Percentiles rank a stretch among this genome's conserved stretches.
Evolutionary conservation across 139 green algal genomes (phyloP).

Genomic region (Zygnema circumcarinatum): DNA sequence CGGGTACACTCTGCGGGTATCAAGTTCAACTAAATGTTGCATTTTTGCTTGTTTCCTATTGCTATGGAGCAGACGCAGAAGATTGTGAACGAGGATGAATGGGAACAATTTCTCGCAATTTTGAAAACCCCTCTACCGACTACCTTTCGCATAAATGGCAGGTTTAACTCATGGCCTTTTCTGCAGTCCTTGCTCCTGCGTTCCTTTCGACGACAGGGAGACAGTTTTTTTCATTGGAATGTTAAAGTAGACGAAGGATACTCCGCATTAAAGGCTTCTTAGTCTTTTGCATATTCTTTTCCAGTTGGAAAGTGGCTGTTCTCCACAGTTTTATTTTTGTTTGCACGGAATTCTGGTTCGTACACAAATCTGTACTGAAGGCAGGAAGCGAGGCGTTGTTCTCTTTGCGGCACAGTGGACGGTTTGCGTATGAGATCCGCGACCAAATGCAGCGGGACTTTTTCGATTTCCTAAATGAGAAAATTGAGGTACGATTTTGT

Average conservation of each 20-base stretch:
- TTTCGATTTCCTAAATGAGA: conserved; percentile 53
- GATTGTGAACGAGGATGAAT: conserved; percentile 83
- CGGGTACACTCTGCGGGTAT: neutral
- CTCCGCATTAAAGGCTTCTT: neutral
- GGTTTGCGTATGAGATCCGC: conserved; percentile 59
- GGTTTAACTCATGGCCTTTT: conserved; percentile 14
- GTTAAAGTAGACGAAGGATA: neutral
- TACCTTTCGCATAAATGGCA: conserved; percentile 98
- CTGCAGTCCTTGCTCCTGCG: neutral
- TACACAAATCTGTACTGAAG: too few relatives aligned
- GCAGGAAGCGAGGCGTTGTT: too few relatives aligned
- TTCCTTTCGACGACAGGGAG: neutral
- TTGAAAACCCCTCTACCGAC: conserved; percentile 84
- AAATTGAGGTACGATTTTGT: conserved; percentile 24
- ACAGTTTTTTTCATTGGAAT: conserved; percentile 9
- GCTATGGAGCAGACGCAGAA: conserved; percentile 66
- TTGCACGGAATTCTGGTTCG: neutral
- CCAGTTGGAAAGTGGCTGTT: neutral
- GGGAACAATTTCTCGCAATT: conserved; percentile 82
- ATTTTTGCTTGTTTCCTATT: neutral
- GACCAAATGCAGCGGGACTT: conserved; percentile 62
- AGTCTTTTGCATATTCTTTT: conserved; percentile 8
- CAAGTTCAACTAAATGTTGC: neutral
- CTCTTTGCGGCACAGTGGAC: conserved; percentile 42
- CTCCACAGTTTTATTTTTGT: conserved; percentile 7